A percentile compares a stretch with the other conserved stretches of the same genome.
These are phyloP conservation scores for Metschnikowia peoriensis DNA, from an alignment of 805 yeast species.

Conservation along the genomic window DNA sequence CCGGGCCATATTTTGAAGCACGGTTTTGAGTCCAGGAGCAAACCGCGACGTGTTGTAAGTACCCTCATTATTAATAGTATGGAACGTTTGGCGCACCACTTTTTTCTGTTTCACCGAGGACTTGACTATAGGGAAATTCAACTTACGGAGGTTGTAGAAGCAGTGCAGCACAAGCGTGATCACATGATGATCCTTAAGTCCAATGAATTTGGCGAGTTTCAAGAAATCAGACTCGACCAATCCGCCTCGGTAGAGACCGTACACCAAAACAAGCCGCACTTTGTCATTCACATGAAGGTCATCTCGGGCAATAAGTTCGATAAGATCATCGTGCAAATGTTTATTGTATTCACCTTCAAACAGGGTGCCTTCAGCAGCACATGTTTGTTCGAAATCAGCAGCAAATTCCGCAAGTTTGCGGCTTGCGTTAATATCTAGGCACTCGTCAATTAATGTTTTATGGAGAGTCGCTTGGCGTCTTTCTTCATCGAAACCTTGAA, in stretches of 20 bases:
- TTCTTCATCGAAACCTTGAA: constrained; percentile 66
- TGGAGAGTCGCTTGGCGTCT: constrained; percentile 59
- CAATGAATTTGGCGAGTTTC: constrained; percentile 61
- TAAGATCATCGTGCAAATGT: constrained; percentile 58
- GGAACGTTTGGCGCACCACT: constrained; percentile 50
- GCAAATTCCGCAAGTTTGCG: constrained; percentile 61
- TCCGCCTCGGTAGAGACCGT: constrained; percentile 81
- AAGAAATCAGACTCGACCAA: constrained; percentile 67
- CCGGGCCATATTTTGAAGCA: constrained; percentile 50
- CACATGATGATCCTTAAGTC: constrained; percentile 45
- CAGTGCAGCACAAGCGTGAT: constrained; percentile 56
- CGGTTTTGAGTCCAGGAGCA: constrained; percentile 64
- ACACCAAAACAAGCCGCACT: constrained; percentile 68
- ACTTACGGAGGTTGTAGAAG: constrained; percentile 39
- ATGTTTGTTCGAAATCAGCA: constrained; percentile 83
- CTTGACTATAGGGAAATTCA: constrained; percentile 60
- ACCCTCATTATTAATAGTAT: constrained; percentile 52
- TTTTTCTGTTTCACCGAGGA: constrained; percentile 39
- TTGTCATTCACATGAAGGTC: constrained; percentile 61
- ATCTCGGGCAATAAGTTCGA: constrained; percentile 50
- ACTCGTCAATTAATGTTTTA: constrained; percentile 60
- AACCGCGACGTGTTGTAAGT: constrained; percentile 68
- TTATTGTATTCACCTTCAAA: constrained; percentile 64
- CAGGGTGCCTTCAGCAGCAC: constrained; percentile 69
- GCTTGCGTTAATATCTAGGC: constrained; percentile 57